Conservation (phyloP, 2,329 filamentous ascomycete genomes). For the Colletotrichum musae region DNA sequence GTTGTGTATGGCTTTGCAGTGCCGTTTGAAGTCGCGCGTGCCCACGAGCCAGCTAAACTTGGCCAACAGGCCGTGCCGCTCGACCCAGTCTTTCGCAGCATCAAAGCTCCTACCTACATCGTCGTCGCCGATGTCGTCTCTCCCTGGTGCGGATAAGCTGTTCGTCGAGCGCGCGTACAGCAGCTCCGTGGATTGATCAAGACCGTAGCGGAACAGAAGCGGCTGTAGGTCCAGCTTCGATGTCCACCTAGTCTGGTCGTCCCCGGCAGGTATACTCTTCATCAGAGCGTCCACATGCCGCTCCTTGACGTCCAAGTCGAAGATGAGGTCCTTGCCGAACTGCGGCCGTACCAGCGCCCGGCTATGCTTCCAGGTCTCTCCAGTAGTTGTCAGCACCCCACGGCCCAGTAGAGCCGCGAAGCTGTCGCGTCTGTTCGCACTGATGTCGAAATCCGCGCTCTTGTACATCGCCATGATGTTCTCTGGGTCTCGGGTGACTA, state of each 20-base stretch:
- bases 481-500: conserved; percentile 1
- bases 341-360: conserved; percentile 67
- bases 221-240: conserved; percentile 70
- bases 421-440: not conserved
- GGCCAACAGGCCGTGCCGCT: conserved; percentile 50
- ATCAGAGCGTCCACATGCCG: conserved; percentile 75
- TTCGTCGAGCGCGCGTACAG: conserved; percentile 53
- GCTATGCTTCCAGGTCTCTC: conserved; percentile 64
- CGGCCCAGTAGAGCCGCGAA: not conserved
- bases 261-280: conserved; percentile 68
- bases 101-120: not conserved
- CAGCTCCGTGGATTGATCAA: conserved; percentile 78
- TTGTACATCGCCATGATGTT: conserved; percentile 3
- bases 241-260: conserved; percentile 49
- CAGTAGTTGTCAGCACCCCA: conserved; percentile 67
- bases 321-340: conserved; percentile 67
- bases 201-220: conserved; percentile 75
- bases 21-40: conserved; percentile 45
- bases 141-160: not conserved
- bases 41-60: not conserved
- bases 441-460: conserved; percentile 6
- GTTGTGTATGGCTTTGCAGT: conserved; percentile 55
- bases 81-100: conserved; percentile 5
- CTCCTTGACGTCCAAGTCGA: conserved; percentile 80
- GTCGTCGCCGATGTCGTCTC: not conserved